phyloP scores from a whole-genome alignment of 495 filamentous ascomycete species.

The Talaromyces proteolyticus region DNA sequence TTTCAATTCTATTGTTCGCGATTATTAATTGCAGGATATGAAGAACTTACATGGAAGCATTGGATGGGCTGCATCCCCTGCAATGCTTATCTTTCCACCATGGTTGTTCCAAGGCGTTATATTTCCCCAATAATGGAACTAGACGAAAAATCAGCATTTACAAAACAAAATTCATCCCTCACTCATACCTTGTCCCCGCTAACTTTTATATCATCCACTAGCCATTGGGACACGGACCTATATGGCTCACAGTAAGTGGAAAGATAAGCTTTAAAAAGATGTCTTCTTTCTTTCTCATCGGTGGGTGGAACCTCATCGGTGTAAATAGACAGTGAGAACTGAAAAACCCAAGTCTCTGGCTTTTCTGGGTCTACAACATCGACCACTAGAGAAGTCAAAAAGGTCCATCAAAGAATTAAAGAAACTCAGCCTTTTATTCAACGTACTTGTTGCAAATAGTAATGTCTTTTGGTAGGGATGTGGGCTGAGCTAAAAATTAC shows the following conservation, averaged over 20 bases:
- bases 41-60: conserved; percentile 52
- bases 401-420: not conserved
- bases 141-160: not conserved
- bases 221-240: not conserved
- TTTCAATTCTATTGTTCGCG: not conserved
- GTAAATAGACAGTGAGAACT: not conserved
- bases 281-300: not conserved
- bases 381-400: not conserved
- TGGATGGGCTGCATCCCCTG: conserved; percentile 56
- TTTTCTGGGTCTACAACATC: not conserved
- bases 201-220: not conserved
- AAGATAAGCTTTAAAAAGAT: not conserved
- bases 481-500: not conserved
- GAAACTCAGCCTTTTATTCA: not conserved
- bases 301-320: not conserved
- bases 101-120: conserved; percentile 34
- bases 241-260: not conserved
- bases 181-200: not conserved
- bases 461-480: not conserved
- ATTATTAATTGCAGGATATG: not conserved
- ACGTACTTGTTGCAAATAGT: not conserved
- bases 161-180: not conserved
- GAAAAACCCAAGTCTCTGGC: not conserved
- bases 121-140: not conserved
- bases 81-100: conserved; percentile 39